Base-by-base conservation (phyloP, 2,329 filamentous ascomycete genomes). In the Ceratocystis variospora region DNA sequence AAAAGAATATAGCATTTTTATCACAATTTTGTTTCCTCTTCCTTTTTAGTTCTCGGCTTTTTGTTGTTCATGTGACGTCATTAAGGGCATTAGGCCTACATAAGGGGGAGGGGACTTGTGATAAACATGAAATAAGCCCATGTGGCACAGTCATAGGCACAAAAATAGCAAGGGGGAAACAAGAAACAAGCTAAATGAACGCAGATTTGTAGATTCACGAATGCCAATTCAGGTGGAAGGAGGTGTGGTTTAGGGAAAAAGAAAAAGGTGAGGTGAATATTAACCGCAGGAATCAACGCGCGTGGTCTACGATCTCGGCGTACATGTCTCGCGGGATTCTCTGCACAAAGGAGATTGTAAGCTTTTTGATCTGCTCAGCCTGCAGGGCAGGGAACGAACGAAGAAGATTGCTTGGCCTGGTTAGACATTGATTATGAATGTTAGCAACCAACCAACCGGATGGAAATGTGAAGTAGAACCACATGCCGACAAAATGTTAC, bases 321-420 rank as follows among this genome's bases (percentile, higher is more conserved):
- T 96, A 99, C 61, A 97, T 81, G 70, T 95, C 88, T 69, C 91
- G 86, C 1, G 94, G 93, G 65, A 99, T 91, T 79, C 92, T 94
- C 71, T 87, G 87, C 67, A 96, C 88, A 71, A 96, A 88, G 64
- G 87, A 86, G 71, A 96, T 85, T 0, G 93, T 93, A 66, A 95
- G 83, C 59, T 85, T 85, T 74, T 95, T 94, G 72, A 96, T 88
- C 70, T 87, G 85, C 71, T 90, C 87, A 3, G 92, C 88, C 70
- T 96, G 86, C 31, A 96, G 79, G 3, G 88, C 84, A 5, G 92
- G 92, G 71, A 96, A 90, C 1, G 88, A 92, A 66, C 92, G 83
- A n/a, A 96, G 79, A 17, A 96, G 83, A 73, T 94, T 94, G 72
- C 95, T 96, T 8, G 94, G 94, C 72, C 94, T 97, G 19, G 37